phyloP scores from a whole-genome alignment of 768 basidiomycete species.

The Russula sp. region DNA sequence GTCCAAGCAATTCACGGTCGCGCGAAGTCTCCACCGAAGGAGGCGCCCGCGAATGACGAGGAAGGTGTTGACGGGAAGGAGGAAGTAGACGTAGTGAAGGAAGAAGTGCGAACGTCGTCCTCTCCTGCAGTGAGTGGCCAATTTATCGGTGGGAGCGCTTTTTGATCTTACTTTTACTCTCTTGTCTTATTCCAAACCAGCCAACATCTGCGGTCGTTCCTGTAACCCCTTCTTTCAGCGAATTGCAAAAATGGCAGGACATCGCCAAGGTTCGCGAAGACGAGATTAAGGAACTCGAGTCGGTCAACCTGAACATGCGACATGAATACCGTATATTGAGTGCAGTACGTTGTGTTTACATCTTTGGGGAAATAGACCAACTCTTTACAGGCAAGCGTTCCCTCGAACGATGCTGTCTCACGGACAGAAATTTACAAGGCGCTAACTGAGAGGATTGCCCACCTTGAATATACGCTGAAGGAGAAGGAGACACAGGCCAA shows the following conservation, averaged over 20 bases:
- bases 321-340: constrained; percentile 25
- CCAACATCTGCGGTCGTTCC: constrained; percentile 32
- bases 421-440: constrained; percentile 17
- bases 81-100: constrained; percentile 29
- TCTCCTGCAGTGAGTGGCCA: constrained; percentile 70
- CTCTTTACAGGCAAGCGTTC: constrained; percentile 15
- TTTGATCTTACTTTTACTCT: constrained; percentile 33
- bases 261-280: constrained; percentile 33
- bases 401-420: constrained; percentile 14
- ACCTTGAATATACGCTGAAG: constrained; percentile 18
- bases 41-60: constrained; percentile 8
- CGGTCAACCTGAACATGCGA: constrained; percentile 21
- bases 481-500: constrained; percentile 15
- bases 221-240: constrained; percentile 27
- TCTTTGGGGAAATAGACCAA: not conserved
- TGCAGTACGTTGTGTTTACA: constrained; percentile 1
- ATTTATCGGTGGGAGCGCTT: constrained; percentile 58
- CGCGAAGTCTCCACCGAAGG: constrained; percentile 8
- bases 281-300: constrained; percentile 28
- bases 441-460: constrained; percentile 6
- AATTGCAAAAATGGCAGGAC: constrained; percentile 36
- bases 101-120: constrained; percentile 51
- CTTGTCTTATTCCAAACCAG: constrained; percentile 45
- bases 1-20: constrained; percentile 30
- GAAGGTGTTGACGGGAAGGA: constrained; percentile 19